These are phyloP conservation scores for Suillus fuscotomentosus DNA, from an alignment of 768 basidiomycete species.

Conservation along the genomic window DNA sequence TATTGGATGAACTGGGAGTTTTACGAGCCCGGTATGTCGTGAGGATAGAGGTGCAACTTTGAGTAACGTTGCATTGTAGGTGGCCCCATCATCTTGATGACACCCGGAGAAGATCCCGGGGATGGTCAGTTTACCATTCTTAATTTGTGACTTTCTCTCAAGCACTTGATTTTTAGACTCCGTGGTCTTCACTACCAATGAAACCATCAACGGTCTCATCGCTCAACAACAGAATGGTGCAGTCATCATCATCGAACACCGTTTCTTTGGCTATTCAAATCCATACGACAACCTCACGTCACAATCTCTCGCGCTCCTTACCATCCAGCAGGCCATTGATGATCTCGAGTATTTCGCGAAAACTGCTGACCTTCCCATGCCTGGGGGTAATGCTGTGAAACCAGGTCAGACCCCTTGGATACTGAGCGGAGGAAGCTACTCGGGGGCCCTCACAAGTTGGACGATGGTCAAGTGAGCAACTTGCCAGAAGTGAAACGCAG, in stretches of 20 bases:
- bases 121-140: slow-evolving; percentile 23
- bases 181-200: slow-evolving; percentile 57
- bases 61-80: slow-evolving; percentile 9
- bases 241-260: slow-evolving; percentile 64
- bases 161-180: slow-evolving; percentile 18
- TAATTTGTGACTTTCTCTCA: neutral
- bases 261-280: slow-evolving; percentile 75
- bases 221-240: slow-evolving; percentile 66
- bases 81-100: slow-evolving; percentile 33
- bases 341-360: slow-evolving; percentile 70
- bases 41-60: neutral
- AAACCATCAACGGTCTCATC: slow-evolving; percentile 60
- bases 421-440: slow-evolving; percentile 43
- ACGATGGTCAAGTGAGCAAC: slow-evolving; percentile 62
- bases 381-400: slow-evolving; percentile 56
- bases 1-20: slow-evolving; percentile 71
- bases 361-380: slow-evolving; percentile 66
- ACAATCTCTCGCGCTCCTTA: slow-evolving; percentile 56
- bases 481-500: neutral
- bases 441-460: slow-evolving; percentile 53
- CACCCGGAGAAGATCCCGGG: slow-evolving; percentile 65
- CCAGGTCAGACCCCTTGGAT: slow-evolving; percentile 49
- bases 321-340: slow-evolving; percentile 72
- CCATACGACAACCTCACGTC: slow-evolving; percentile 60
- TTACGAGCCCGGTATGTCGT: slow-evolving; percentile 49